Base-by-base conservation (phyloP, 2,329 filamentous ascomycete genomes). In the Venturia nashicola region DNA sequence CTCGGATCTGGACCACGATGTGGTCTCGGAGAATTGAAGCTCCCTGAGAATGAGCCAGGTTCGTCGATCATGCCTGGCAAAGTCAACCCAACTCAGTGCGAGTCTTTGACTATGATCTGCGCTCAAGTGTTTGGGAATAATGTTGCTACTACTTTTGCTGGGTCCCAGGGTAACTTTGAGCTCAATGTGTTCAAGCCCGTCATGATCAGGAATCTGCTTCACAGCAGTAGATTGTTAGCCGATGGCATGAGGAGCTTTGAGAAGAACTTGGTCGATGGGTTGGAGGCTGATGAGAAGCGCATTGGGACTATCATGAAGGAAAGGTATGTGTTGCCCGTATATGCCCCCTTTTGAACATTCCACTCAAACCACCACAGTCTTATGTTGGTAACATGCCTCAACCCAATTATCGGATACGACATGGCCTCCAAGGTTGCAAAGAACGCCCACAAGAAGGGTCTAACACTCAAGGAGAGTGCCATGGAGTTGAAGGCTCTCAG, bases 21-120 rank as follows among this genome's bases (percentile, higher is more conserved):
- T 77, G 94, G 94, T 72, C 87, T 97, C 27, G 93, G 92, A 69
- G 94, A 99, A 81, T 85, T 99, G 67, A 84, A 85, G 72, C 86
- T 99, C 61, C 94, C 94, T 34, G 94, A 99, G 81, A 99, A 99
- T 80, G 94, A 99, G 82, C 94, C 94, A 42, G 93, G 93, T 68
- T 94, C 89, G 73, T 95, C 90, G 70, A 97, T 99, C 82, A 99
- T 99, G 94, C 94, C 94, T 55, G 94, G 94, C 73, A 99, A 99
- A 82, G 94, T 99, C 75, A 99, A 99, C 82, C 94, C 94, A 40
- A 99, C 94, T 40, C 94, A 99, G 80, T 96, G 91, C 79, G 94
- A 99, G 82, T 90, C 91, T 67, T 80, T 99, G 76, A 97, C 94
- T 70, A 99, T 99, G 94, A 82, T 97, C 66, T 97, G 93, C 80